These are phyloP conservation scores for Metschnikowia lunata DNA, from an alignment of 805 yeast species.

Conservation along the genomic window DNA sequence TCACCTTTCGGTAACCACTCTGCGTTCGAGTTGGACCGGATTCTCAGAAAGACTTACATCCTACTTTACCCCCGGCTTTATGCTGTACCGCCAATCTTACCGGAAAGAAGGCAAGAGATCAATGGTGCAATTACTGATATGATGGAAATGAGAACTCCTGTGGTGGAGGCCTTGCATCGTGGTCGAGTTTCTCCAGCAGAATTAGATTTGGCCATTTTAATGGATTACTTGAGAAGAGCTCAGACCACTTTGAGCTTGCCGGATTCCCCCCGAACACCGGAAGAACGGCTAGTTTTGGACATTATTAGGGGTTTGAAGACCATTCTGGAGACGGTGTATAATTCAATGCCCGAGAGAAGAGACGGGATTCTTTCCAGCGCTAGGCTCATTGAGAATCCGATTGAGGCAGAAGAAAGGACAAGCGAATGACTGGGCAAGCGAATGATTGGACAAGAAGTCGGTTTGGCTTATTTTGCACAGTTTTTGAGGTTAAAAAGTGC, in stretches of 20 bases:
- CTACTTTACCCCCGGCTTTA: background rate
- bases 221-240: background rate
- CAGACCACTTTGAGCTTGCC: background rate
- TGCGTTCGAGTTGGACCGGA: background rate
- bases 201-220: background rate
- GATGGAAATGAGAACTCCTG: background rate
- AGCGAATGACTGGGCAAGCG: no score
- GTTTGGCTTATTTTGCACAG: no score
- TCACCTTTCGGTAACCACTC: background rate
- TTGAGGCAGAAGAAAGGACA: no score
- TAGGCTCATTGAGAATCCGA: no score
- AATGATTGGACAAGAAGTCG: no score
- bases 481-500: no score
- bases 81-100: background rate
- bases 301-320: background rate
- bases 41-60: background rate
- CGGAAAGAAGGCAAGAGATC: background rate
- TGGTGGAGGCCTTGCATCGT: background rate
- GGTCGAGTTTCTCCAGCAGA: background rate
- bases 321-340: background rate
- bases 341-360: background rate
- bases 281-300: conserved; percentile 1
- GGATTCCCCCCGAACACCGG: background rate
- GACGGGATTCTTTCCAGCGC: background rate
- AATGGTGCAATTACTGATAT: background rate